A percentile compares a stretch with the other conserved stretches of the same genome.
Evolutionary conservation across 2,329 filamentous ascomycete genomes (phyloP).

Genomic region (Diplodia scrobiculata): DNA sequence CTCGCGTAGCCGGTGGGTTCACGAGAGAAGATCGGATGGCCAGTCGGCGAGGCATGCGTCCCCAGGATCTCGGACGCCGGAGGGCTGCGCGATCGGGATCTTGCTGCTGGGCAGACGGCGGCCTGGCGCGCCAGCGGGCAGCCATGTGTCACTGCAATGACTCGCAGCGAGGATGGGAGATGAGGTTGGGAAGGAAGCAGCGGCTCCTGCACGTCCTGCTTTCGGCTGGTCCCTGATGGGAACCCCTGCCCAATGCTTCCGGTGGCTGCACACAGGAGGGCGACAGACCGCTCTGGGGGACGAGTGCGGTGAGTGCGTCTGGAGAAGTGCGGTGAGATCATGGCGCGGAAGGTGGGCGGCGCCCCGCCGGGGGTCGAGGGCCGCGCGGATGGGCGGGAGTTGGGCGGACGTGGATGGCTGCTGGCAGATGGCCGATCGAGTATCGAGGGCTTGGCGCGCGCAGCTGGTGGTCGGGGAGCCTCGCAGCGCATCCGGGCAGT

Average conservation of each 20-base stretch:
- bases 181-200: slow-evolving; percentile 14
- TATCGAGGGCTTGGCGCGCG: slow-evolving; percentile 8
- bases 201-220: slow-evolving; percentile 3
- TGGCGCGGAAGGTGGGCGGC: slow-evolving; percentile 23
- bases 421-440: slow-evolving; percentile 6
- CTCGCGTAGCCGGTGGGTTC: slow-evolving; percentile 18
- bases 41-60: slow-evolving; percentile 21
- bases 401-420: slow-evolving; percentile 19
- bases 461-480: slow-evolving; percentile 16
- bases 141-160: slow-evolving; percentile 22
- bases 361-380: slow-evolving; percentile 12
- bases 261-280: not conserved
- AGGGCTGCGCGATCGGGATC: slow-evolving; percentile 19
- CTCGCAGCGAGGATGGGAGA: slow-evolving; percentile 16
- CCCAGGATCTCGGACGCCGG: slow-evolving; percentile 15
- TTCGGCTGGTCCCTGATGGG: slow-evolving; percentile 12
- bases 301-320: slow-evolving; percentile 21
- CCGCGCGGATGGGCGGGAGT: slow-evolving; percentile 14
- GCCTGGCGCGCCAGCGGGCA: slow-evolving; percentile 8
- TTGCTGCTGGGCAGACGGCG: slow-evolving; percentile 16
- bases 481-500: slow-evolving; percentile 22
- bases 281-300: slow-evolving; percentile 21
- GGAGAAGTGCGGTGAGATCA: slow-evolving; percentile 27
- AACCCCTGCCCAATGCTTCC: slow-evolving; percentile 22
- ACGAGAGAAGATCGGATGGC: slow-evolving; percentile 4